Base-by-base conservation (phyloP, 2,329 filamentous ascomycete species). In the Paecilomyces sp. region DNA sequence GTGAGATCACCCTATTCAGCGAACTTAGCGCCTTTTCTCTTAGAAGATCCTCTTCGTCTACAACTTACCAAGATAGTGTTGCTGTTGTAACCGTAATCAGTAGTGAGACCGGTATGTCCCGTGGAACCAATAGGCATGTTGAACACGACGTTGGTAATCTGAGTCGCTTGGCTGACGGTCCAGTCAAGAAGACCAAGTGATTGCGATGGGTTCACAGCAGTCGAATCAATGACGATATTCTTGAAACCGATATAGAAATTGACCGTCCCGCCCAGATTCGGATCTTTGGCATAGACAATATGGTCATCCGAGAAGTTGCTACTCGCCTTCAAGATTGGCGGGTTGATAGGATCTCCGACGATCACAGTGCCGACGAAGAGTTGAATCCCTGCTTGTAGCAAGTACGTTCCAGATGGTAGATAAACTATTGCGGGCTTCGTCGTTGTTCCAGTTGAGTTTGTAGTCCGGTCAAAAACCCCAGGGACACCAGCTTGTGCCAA, bases 181-280 rank as follows among this genome's bases (percentile, higher is more conserved):
- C 72, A 75, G 56, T 74, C 69, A n/a, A 73, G 58, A 2, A 70
- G 65, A 3, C 66, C 69, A 15, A 74, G 60, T 5, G 56, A 60
- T 2, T 57, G 65, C 25, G 58, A 60, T 0, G 61, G 25, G 0
- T 60, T 7, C 1, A 74, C 60, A 2, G 63, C 61, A 3, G 68
- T 70, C 1, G 69, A 71, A 53, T 74, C 72, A 5, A 74, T 50
- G 34, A 74, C 64, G 0, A 74, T 55, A 33, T 74, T 74, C 61
- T 73, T 71, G 25, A 74, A 30, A 7, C 67, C 60, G 1, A 66
- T 72, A 61, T 69, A 70, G 58, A 74, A 74, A 41, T 68, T 72
- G 4, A 66, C 70, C 55, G 61, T 71, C 2, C 59, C 59, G 2
- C 57, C 57, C 24, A 58, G 58, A n/a, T 61, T 60, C 1, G 66